phyloP scores from a whole-genome alignment of 1,139 yeast genomes.

The Diutina neorugosa region DNA sequence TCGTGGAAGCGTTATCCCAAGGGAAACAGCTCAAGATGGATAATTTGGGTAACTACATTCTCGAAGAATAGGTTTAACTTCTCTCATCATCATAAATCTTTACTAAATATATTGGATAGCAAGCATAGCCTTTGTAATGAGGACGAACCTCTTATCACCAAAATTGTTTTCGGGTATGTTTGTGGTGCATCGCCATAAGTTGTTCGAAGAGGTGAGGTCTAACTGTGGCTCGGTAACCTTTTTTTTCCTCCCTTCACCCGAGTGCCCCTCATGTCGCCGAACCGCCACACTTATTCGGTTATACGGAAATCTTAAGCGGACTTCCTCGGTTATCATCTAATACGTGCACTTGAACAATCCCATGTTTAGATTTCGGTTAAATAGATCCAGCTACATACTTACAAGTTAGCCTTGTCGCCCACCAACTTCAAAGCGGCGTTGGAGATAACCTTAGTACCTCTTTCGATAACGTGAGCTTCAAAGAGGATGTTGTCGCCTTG shows the following conservation, averaged over 20 bases:
- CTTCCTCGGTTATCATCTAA: neutral
- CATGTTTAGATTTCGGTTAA: neutral
- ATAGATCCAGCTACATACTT: slow-evolving; percentile 6
- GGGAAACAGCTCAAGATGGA: slow-evolving; percentile 66
- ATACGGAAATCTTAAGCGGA: neutral
- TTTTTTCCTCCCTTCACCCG: neutral
- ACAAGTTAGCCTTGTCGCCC: slow-evolving; percentile 30
- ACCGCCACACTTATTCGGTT: neutral
- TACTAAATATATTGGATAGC: no score
- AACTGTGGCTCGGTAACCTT: neutral
- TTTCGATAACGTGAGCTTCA: slow-evolving; percentile 75
- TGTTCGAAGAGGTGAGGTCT: no score
- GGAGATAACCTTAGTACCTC: slow-evolving; percentile 69
- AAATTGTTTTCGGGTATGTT: no score
- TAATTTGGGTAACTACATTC: slow-evolving; percentile 65
- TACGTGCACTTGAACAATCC: neutral
- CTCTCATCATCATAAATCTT: no score
- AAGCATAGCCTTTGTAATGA: no score
- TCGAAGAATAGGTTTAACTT: slow-evolving; percentile 21
- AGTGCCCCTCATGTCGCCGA: no score
- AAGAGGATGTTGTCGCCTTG: slow-evolving; percentile 56
- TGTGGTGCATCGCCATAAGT: no score
- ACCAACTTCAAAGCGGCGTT: slow-evolving; percentile 76
- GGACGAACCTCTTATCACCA: no score
- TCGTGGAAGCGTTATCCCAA: slow-evolving; percentile 51